Evolutionary conservation across 73 alveolate genomes (phyloP), one percentile per base, ranked within the genome.

Genomic region (Blepharisma japonicum): DNA sequence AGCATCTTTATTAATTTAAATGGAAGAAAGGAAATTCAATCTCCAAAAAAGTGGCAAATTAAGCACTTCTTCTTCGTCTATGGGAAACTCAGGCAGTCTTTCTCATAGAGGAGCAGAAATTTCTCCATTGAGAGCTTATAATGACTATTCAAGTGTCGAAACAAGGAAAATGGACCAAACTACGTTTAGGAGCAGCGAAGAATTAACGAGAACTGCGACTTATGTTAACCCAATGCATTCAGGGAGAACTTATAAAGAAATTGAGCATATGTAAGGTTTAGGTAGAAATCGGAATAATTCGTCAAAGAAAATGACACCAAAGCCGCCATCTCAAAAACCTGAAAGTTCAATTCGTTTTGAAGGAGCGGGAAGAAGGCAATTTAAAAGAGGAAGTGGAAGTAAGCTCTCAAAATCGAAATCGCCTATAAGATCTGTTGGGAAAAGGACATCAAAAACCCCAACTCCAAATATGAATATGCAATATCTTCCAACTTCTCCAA

Each of bases 111-210:
- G 39, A 25, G 23, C 23, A 39, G 74, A 61, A 25, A 14, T 61
- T 61, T 61, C 74, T 18, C 74, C 74, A 61, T 8, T 39, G 18
- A 61, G 23, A 25, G 23, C 74, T 25, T 61, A 14, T 18, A n/a
- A 61, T 8, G 74, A 61, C 48, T 61, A 61, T 39, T 61, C 74
- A n/a, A 61, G 74, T 5, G 74, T 61, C 6, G 74, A 61, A 25
- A 61, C 74, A 4, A 61, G 47, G 74, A 61, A 61, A 25, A 61
- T 61, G 74, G 74, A 61, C 18, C 74, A 61, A 25, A 61, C 74
- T 14, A 61, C 74, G 14, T 61, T 14, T 25, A 61, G 23, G 5
- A 39, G 23, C 47, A 61, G 74, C 23, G 23, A 61, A 8, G 74
- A 61, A 61, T 14, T 25, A 39, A 61, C 74, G 2, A 25, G 47